Conservation (phyloP, 805 yeast species). For the Yamadazyma takamatsuzukensis region DNA sequence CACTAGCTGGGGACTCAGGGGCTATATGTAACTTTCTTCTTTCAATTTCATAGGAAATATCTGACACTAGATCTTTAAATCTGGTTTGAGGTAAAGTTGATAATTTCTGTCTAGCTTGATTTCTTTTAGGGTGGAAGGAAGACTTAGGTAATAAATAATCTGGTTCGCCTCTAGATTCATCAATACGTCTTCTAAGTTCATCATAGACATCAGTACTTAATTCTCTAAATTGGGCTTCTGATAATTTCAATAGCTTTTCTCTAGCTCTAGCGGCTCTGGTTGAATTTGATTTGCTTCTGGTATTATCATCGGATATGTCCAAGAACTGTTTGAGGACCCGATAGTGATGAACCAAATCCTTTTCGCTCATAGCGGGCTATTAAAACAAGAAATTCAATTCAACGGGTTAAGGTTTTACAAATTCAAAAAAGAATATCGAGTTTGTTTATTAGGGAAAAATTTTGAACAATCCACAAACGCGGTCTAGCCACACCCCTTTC, state of each 20-base stretch:
- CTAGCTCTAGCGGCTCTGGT: conserved; percentile 79
- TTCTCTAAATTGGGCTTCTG: conserved; percentile 81
- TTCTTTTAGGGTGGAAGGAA: conserved; percentile 86
- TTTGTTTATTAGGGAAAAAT: no score
- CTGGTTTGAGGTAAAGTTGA: conserved; percentile 77
- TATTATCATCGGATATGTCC: conserved; percentile 45
- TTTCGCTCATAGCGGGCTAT: conserved; percentile 32
- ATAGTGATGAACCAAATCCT: conserved; percentile 43
- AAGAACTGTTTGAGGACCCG: conserved; percentile 49
- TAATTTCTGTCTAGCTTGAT: conserved; percentile 90
- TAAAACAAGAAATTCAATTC: no score
- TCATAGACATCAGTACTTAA: conserved; percentile 93
- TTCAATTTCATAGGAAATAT: conserved; percentile 81
- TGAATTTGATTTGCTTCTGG: conserved; percentile 40
- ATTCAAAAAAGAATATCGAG: no score
- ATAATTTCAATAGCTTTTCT: conserved; percentile 76
- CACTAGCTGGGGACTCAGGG: conserved; percentile 1
- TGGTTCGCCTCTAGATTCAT: conserved; percentile 55
- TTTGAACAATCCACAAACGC: no score
- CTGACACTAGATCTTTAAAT: conserved; percentile 87
- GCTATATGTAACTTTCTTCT: conserved; percentile 57
- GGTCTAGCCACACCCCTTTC: no score
- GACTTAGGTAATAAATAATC: conserved; percentile 65
- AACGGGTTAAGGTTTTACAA: no score
- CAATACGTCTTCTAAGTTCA: conserved; percentile 77